A percentile compares a stretch with the other conserved stretches of the same genome.
These are phyloP conservation scores for Erysiphe pulchra DNA, from an alignment of 2,329 filamentous ascomycete genomes.

Conservation along the genomic window DNA sequence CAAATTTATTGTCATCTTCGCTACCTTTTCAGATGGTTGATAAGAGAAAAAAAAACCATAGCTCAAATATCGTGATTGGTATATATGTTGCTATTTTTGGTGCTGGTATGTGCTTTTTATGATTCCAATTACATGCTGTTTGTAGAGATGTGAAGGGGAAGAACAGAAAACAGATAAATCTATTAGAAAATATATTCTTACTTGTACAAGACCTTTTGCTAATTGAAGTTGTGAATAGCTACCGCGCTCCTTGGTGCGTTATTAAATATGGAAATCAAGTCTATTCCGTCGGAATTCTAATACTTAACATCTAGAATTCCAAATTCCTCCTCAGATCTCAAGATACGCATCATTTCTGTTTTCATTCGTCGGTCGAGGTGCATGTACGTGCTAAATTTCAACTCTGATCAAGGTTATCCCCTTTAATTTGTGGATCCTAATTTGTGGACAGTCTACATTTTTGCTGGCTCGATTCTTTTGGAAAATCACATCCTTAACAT, in stretches of 20 bases:
- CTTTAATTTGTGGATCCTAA: conserved; percentile 2
- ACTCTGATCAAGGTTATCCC: background rate
- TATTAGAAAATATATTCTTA: no score
- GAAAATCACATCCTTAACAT: conserved; percentile 38
- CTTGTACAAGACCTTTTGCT: conserved; percentile 2
- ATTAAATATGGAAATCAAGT: background rate
- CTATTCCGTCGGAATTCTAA: background rate
- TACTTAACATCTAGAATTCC: conserved; percentile 38
- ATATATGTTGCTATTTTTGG: conserved; percentile 82
- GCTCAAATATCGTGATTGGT: conserved; percentile 52
- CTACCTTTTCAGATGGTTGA: no score
- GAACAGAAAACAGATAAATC: no score
- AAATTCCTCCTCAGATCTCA: conserved; percentile 77
- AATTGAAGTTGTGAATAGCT: conserved; percentile 18
- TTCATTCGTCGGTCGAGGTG: conserved; percentile 82
- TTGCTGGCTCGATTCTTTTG: conserved; percentile 68
- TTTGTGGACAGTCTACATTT: conserved; percentile 58
- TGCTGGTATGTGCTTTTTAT: conserved; percentile 29
- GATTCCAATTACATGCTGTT: background rate
- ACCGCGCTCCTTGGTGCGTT: conserved; percentile 35
- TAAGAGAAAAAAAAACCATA: conserved; percentile 12
- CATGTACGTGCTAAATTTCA: conserved; percentile 38
- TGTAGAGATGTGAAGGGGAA: no score
- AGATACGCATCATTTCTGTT: conserved; percentile 96
- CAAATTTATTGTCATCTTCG: no score